Percentiles rank a stretch among this genome's conserved stretches.
Conservation (phyloP, 805 yeast genomes). For the Barnettozyma vustinii region DNA sequence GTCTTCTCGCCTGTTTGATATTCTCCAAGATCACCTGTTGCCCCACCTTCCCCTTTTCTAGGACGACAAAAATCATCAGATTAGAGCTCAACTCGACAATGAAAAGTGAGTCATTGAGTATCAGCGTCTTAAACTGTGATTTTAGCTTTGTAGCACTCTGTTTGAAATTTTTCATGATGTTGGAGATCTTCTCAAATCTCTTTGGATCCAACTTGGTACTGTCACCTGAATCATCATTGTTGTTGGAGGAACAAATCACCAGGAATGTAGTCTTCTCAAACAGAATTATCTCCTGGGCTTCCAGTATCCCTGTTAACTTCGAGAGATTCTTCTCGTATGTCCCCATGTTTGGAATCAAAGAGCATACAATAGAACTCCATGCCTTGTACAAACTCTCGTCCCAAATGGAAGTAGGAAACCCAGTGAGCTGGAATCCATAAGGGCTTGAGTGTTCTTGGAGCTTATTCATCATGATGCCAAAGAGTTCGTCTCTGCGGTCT, state of each 20-base stretch:
- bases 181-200: constrained; percentile 88
- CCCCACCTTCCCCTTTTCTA: constrained; percentile 34
- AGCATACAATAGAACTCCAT: constrained; percentile 94
- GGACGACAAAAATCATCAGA: constrained; percentile 55
- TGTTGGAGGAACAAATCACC: constrained; percentile 39
- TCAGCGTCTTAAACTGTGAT: constrained; percentile 73
- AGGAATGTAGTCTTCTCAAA: constrained; percentile 93
- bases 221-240: constrained; percentile 18
- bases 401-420: constrained; percentile 96
- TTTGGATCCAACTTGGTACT: constrained; percentile 64
- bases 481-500: constrained; percentile 79
- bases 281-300: constrained; percentile 84
- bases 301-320: constrained; percentile 64
- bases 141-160: constrained; percentile 86
- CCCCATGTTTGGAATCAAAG: constrained; percentile 87
- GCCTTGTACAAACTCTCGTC: constrained; percentile 94
- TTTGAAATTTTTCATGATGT: constrained; percentile 89
- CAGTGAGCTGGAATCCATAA: constrained; percentile 61
- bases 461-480: constrained; percentile 77
- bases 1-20: constrained; percentile 49
- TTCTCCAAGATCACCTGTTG: constrained; percentile 45
- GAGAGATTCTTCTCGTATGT: constrained; percentile 70
- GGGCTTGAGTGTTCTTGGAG: constrained; percentile 71
- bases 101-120: constrained; percentile 53
- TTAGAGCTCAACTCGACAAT: constrained; percentile 55